Conservation (phyloP, 2,329 filamentous ascomycete species). For the Aspergillus sp. region DNA sequence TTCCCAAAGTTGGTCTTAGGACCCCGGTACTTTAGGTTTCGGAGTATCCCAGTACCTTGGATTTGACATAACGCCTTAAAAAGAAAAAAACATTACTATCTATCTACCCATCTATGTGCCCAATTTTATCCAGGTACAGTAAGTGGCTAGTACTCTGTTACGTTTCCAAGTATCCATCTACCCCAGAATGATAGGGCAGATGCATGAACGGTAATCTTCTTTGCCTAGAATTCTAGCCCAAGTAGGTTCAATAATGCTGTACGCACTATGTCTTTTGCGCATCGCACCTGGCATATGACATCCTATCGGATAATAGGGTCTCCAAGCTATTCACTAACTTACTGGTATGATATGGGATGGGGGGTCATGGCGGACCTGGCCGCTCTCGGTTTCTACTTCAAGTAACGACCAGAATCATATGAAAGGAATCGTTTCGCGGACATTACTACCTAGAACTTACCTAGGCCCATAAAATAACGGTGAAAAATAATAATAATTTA, state of each 20-base stretch:
- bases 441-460: neutral
- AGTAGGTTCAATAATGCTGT: conserved; percentile 8
- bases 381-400: neutral
- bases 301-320: conserved; percentile 12
- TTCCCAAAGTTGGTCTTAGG: neutral
- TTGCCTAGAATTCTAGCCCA: neutral
- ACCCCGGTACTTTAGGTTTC: neutral
- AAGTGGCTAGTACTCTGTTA: neutral
- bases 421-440: neutral
- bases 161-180: neutral
- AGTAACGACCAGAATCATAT: conserved; percentile 12
- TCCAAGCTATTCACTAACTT: neutral
- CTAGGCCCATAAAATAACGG: too few species aligned
- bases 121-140: too few species aligned
- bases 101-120: too few species aligned
- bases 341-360: conserved; percentile 5
- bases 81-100: too few species aligned
- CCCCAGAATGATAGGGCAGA: conserved; percentile 1
- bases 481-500: too few species aligned
- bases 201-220: neutral
- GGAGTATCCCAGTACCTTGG: neutral
- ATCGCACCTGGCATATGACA: conserved; percentile 17
- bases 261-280: conserved; percentile 3
- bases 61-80: neutral
- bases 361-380: neutral